Percentiles rank a stretch among this genome's conserved stretches.
These are phyloP conservation scores for Aspergillus pseudoterreus DNA, from an alignment of 2,329 filamentous ascomycete species.

Conservation along the genomic window DNA sequence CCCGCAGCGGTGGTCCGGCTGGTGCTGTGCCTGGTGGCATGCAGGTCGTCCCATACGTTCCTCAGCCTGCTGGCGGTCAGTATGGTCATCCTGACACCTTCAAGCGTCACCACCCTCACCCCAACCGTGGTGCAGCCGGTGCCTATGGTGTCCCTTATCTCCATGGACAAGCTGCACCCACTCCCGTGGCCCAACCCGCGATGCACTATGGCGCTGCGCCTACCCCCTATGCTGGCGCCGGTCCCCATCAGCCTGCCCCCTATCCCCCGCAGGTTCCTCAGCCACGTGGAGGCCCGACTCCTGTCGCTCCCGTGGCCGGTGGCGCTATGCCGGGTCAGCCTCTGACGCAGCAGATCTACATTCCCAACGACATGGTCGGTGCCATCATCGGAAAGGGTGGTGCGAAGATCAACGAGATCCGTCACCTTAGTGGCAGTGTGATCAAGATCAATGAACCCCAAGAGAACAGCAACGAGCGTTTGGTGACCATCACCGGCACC, in stretches of 20 bases:
- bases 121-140: conserved; percentile 71
- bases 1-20: conserved; percentile 85
- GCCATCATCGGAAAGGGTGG: conserved; percentile 98
- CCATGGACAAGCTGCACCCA: conserved; percentile 59
- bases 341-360: conserved; percentile 96
- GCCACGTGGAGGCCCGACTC: conserved; percentile 65
- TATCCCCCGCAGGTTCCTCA: conserved; percentile 60
- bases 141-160: conserved; percentile 68
- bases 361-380: conserved; percentile 99
- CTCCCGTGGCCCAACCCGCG: conserved; percentile 58
- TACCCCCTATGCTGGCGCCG: conserved; percentile 71
- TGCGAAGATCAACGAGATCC: conserved; percentile 98
- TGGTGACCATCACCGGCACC: conserved; percentile 96
- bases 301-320: conserved; percentile 59
- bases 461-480: conserved; percentile 95
- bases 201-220: conserved; percentile 79
- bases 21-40: conserved; percentile 94
- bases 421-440: conserved; percentile 92
- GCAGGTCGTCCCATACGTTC: conserved; percentile 98
- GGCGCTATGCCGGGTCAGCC: conserved; percentile 74
- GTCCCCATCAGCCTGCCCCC: conserved; percentile 71
- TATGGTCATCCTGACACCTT: conserved; percentile 88
- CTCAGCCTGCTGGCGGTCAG: conserved; percentile 86
- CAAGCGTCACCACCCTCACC: conserved; percentile 67
- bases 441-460: conserved; percentile 99